Base-by-base conservation (phyloP, 306 rosid species). In the Sicyos edulis region DNA sequence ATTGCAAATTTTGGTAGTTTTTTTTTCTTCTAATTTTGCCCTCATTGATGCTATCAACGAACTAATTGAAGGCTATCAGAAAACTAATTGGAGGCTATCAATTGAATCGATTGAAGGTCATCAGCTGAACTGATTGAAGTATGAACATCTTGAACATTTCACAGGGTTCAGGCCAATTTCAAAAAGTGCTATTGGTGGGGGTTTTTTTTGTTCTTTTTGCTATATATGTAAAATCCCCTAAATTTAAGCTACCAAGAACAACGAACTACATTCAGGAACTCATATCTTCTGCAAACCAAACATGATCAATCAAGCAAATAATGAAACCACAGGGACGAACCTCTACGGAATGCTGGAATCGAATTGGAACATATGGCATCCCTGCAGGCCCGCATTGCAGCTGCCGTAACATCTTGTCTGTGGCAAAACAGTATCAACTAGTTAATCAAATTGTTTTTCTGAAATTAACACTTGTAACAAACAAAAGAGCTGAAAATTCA, bases 311-410 rank as follows among this genome's bases (percentile, higher is more conserved):
- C 49, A 22, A 47, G 22, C 44, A 49, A 21, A 68, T 7, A 22
- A 67, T 56, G 0, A 62, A n/a, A 37, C 11, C 3, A 59, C 74
- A 4, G 11, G 14, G 8, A 60, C 7, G 47, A 83, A 85, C 97
- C 99, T 90, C 92, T 84, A 44, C 99, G 86, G 59, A 93, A 93
- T 42, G 97, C 97, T 3, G 97, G 96, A 67, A 91, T 93, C 56
- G 99, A 93, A 86, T 93, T 93, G 52, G 99, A 90, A 76, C 96
- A 76, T 82, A 91, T 90, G 58, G 96, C 99, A 82, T 93, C 96
- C 77, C 92, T 86, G 74, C 99, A 93, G 0, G 99, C 97, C 24
- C 97, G 85, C 96, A 87, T 93, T 42, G 99, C 97, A 20, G 99
- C 99, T 57, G 90, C 80, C 21, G 99, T 93, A 70, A 90, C 76